Percentiles rank a stretch among this genome's conserved stretches.
These are phyloP conservation scores for Lactifluus piperatus DNA, from an alignment of 768 basidiomycete genomes.

Conservation along the genomic window DNA sequence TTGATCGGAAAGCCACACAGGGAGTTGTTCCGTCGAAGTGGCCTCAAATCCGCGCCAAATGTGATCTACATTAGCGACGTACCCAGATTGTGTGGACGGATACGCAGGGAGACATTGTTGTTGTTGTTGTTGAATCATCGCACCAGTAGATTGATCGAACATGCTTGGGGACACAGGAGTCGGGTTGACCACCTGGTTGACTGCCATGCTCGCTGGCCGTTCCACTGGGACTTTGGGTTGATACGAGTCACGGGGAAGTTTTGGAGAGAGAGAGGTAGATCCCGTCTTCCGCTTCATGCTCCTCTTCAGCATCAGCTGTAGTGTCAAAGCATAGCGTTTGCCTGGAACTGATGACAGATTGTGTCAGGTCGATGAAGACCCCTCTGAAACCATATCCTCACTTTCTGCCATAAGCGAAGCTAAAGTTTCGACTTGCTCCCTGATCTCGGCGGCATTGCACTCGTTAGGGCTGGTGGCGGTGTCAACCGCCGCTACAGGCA, in stretches of 20 bases:
- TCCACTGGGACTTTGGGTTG: conserved; percentile 29
- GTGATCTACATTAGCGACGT: conserved; percentile 41
- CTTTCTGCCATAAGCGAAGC: conserved; percentile 70
- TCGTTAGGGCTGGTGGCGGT: conserved; percentile 58
- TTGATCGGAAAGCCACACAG: conserved; percentile 83
- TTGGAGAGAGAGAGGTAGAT: conserved; percentile 54
- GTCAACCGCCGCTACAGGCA: neutral
- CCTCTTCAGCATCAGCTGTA: conserved; percentile 83
- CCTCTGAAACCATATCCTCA: conserved; percentile 29
- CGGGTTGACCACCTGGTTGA: conserved; percentile 20
- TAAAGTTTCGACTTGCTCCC: conserved; percentile 69
- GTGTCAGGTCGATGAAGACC: conserved; percentile 10
- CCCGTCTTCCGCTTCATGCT: conserved; percentile 50
- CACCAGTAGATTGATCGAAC: conserved; percentile 11
- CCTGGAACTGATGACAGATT: conserved; percentile 61
- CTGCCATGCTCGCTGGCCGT: conserved; percentile 19
- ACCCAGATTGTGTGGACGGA: conserved; percentile 5
- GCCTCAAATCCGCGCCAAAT: conserved; percentile 73
- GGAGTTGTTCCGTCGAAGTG: conserved; percentile 64
- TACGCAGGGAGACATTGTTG: conserved; percentile 21
- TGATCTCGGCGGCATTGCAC: conserved; percentile 66
- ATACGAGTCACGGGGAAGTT: conserved; percentile 40
- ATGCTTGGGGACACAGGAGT: conserved; percentile 16
- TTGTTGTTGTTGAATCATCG: conserved; percentile 3
- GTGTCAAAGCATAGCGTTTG: conserved; percentile 83